Base-by-base conservation (phyloP, 192 early-diverging fungal genomes). In the Coemansia sp. region DNA sequence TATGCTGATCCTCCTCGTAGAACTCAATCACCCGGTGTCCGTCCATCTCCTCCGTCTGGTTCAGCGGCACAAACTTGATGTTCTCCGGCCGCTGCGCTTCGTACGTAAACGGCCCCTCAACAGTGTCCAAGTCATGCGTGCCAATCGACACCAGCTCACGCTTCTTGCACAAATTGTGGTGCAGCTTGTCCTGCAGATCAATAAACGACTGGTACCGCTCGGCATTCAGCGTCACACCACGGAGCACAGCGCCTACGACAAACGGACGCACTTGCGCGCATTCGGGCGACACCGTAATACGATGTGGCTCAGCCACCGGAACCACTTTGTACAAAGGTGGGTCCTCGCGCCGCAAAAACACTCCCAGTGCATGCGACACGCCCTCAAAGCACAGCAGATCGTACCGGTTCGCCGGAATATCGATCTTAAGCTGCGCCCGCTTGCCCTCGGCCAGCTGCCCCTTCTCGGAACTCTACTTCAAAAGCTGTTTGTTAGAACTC, bases 351-450 rank as follows among this genome's bases (percentile, higher is more conserved):
- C 85, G 91, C 47, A 95, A 83, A 79, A 92, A 99, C 43, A 94
- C 83, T 43, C 87, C 85, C 38, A 99, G 73, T 12, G 95, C 93
- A 21, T 93, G 90, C 41, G 93, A 83, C 58, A 99, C 89, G 21
- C 97, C 97, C 83, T 99, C 97, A 25, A 89, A 88, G 80, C 97
- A 98, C 43, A 99, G 85, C 78, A 99, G 84, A 77, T 99, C 97
- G 65, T 97, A 97, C 76, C 95, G 66, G 83, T 99, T 99, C 60
- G 97, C 95, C 29, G 97, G 95, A 65, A 99, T 97, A 61, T 99
- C 97, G 72, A 99, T 98, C 72, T 94, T 91, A 79, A 95, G 91
- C 65, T 95, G 74, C 19, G 87, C 76, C 60, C 91, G 84, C 45
- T 95, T 92, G 57, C 80, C 70, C 32, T 47, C 62, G 7, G 60